Evolutionary conservation across 352 stramenopile genomes (phyloP).

Genomic region (Pythium insidiosum): DNA sequence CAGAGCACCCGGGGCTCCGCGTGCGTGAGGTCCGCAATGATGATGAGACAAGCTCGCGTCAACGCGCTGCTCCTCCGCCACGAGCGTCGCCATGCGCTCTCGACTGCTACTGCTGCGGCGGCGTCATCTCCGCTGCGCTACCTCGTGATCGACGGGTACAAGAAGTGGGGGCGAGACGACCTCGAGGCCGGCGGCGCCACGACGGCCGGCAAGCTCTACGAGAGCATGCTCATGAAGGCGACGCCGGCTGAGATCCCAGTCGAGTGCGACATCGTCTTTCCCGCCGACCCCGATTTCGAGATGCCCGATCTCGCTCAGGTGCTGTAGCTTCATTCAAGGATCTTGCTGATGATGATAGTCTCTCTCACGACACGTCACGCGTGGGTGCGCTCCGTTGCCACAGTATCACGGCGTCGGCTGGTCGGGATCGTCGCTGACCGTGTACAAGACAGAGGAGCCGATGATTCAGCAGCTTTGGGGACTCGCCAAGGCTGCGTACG

Average conservation of each 20-base stretch:
- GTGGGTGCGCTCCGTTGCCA: no score
- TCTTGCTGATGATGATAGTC: no score
- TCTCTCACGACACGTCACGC: no score
- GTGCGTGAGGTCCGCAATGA: no score
- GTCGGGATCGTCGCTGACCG: slow-evolving; percentile 65
- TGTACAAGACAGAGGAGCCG: slow-evolving; percentile 45
- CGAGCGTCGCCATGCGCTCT: no score
- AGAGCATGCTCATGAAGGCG: slow-evolving; percentile 50
- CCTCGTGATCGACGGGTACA: slow-evolving; percentile 73
- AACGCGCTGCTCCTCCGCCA: no score
- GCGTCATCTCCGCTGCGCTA: slow-evolving; percentile 25
- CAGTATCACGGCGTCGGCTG: slow-evolving; percentile 71
- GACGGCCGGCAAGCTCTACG: slow-evolving; percentile 65
- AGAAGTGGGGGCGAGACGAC: slow-evolving; percentile 40
- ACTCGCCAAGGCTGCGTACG: slow-evolving; percentile 31
- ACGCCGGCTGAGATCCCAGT: slow-evolving; percentile 29
- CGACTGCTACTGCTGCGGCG: not conserved
- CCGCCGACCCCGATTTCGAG: slow-evolving; percentile 43
- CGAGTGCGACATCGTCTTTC: slow-evolving; percentile 53
- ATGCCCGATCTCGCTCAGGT: slow-evolving; percentile 43
- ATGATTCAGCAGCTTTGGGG: slow-evolving; percentile 38
- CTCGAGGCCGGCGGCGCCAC: slow-evolving; percentile 52
- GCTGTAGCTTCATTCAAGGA: no score
- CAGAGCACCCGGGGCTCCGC: no score
- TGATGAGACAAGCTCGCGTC: no score